Conservation (phyloP, 495 filamentous ascomycete species). For the Rhizodiscina lignyota region DNA sequence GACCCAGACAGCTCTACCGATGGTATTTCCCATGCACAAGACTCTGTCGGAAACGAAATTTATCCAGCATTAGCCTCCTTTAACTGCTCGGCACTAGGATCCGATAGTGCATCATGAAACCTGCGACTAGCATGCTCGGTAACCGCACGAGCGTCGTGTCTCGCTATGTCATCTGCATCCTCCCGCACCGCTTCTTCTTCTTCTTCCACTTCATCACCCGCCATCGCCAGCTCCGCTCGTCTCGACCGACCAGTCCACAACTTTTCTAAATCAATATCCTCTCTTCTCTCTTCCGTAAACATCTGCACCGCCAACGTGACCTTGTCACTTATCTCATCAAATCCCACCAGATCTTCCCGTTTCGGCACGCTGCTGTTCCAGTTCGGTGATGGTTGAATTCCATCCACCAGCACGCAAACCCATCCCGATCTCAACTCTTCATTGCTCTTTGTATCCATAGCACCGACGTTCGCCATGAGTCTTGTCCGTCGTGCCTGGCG, state of each 20-base stretch:
- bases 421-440: slow-evolving; percentile 83
- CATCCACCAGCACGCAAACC: slow-evolving; percentile 85
- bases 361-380: slow-evolving; percentile 19
- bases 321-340: slow-evolving; percentile 41
- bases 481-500: slow-evolving; percentile 65
- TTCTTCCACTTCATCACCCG: slow-evolving; percentile 3
- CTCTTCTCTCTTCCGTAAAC: slow-evolving; percentile 70
- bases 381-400: slow-evolving; percentile 34
- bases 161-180: too few species aligned
- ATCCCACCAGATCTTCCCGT: slow-evolving; percentile 47
- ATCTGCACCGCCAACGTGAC: slow-evolving; percentile 75
- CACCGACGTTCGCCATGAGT: slow-evolving; percentile 25
- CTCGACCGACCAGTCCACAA: slow-evolving; percentile 50
- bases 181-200: too few species aligned
- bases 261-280: slow-evolving; percentile 65
- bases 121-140: too few species aligned
- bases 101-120: too few species aligned
- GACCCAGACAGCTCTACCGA: too few species aligned
- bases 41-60: too few species aligned
- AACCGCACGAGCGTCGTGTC: too few species aligned
- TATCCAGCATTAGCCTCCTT: too few species aligned
- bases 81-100: too few species aligned
- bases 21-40: too few species aligned
- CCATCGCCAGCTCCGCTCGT: too few species aligned
- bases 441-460: slow-evolving; percentile 31